Base-by-base conservation (phyloP, 1,284 basidiomycete species). In the Flammula alnicola region DNA sequence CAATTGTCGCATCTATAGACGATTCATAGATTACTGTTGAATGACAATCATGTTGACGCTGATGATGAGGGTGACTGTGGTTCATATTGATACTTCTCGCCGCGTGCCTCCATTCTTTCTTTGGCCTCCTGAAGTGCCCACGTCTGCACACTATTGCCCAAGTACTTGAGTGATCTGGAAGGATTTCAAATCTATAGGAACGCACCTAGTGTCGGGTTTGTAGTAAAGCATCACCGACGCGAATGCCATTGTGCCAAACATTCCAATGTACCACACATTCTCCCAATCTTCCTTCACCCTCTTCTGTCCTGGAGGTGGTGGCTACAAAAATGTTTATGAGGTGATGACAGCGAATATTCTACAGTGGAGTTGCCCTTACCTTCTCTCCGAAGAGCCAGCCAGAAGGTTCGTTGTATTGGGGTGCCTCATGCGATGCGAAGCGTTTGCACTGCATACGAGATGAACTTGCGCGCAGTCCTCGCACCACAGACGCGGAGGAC, bases 131-230 rank as follows among this genome's bases (percentile, higher is more conserved):
- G 78, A 66, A 94, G 71, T 31, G 93, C 93, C 93, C 93, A 96
- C 0, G 85, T 84, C 72, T 93, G 88, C 69, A 95, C 88, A 65
- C 93, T 94, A 61, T 26, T 42, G 36, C 23, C 30, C 46, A 54
- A 44, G 38, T 49, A 37, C 45, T 30, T 25, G 3, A 37, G 26
- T 22, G 26, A 37, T 22, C 25, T 27, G 36, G 22, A 42, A 48
- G 31, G 25, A 30, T 22, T n/a, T n/a, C n/a, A 40, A 32, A 37
- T 20, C 6, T 14, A 39, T 27, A 20, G 25, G 47, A 44, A 72
- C 88, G 59, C 64, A 95, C 95, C 88, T 95, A 14, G 91, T 95
- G 68, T 98, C 94, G 5, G 96, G 95, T 76, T 97, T 97, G 80
- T 95, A 98, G 72, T 93, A 91, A 38, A 93, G 72, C 62, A 93